Evolutionary conservation across 192 early-diverging fungal species (phyloP).

Genomic region (Chytriomyces confervae): DNA sequence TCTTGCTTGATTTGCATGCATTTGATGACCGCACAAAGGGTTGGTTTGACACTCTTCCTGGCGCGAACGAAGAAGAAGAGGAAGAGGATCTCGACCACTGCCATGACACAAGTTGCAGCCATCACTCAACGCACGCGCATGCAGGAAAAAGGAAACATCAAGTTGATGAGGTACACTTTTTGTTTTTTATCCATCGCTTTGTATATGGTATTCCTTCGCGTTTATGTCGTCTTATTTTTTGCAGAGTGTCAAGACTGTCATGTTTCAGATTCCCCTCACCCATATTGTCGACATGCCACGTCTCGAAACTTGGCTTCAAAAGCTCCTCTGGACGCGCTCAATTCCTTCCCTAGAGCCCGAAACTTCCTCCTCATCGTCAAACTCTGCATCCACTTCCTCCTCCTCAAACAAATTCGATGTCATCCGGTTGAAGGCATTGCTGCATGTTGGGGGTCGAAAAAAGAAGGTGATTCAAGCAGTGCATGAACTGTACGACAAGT

Average conservation of each 20-base stretch:
- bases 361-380: background rate
- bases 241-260: conserved; percentile 62
- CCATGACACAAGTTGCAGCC: background rate
- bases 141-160: conserved; percentile 30
- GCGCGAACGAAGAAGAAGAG: conserved; percentile 58
- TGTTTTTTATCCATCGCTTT: conserved; percentile 62
- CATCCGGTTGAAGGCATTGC: conserved; percentile 66
- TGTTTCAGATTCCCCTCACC: conserved; percentile 53
- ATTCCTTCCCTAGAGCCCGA: conserved; percentile 25
- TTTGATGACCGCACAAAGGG: conserved; percentile 58
- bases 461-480: conserved; percentile 63
- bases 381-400: background rate
- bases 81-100: conserved; percentile 78
- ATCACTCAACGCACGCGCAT: conserved; percentile 4
- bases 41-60: conserved; percentile 25
- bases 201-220: background rate
- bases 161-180: conserved; percentile 56
- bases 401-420: conserved; percentile 44
- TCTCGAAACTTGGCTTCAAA: conserved; percentile 82
- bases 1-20: conserved; percentile 65
- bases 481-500: conserved; percentile 71
- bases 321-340: conserved; percentile 68
- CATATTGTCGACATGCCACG: conserved; percentile 45
- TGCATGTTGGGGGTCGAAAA: conserved; percentile 46
- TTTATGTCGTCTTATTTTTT: too few species aligned